Conservation (phyloP, 1,284 basidiomycete species). For the Naganishia cerealis region DNA sequence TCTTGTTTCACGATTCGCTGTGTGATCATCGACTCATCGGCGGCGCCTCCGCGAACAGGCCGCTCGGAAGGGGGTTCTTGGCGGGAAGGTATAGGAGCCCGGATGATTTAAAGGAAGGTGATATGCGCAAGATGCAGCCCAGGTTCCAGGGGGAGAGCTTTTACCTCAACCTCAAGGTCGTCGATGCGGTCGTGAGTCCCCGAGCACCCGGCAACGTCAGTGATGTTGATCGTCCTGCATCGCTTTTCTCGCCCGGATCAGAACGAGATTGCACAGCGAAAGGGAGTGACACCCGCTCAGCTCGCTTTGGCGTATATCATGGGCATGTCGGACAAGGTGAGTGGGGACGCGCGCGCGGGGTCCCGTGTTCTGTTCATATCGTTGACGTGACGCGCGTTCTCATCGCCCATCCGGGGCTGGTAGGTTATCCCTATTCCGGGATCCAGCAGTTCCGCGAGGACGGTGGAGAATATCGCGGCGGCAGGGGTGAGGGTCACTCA, state of each 20-base stretch:
- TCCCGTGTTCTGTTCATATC: not conserved
- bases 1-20: not conserved
- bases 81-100: slow-evolving; percentile 58
- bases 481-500: slow-evolving; percentile 56
- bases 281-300: slow-evolving; percentile 61
- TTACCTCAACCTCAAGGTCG: slow-evolving; percentile 61
- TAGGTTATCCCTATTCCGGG: slow-evolving; percentile 62
- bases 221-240: not conserved
- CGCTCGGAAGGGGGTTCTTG: slow-evolving; percentile 64
- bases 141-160: slow-evolving; percentile 57
- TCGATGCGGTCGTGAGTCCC: slow-evolving; percentile 52
- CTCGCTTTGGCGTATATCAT: slow-evolving; percentile 65
- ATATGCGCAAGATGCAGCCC: slow-evolving; percentile 40
- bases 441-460: slow-evolving; percentile 57
- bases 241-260: slow-evolving; percentile 38
- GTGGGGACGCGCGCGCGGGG: not conserved
- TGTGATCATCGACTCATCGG: not conserved
- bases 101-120: slow-evolving; percentile 59
- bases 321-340: slow-evolving; percentile 56
- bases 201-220: not conserved
- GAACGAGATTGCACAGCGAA: slow-evolving; percentile 57
- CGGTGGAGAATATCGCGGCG: slow-evolving; percentile 57
- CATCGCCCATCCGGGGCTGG: not conserved
- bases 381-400: not conserved
- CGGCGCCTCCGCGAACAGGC: slow-evolving; percentile 46